A percentile compares a stretch with the other conserved stretches of the same genome.
phyloP scores from a whole-genome alignment of 805 yeast genomes.

The Wickerhamiella hasegawae region DNA sequence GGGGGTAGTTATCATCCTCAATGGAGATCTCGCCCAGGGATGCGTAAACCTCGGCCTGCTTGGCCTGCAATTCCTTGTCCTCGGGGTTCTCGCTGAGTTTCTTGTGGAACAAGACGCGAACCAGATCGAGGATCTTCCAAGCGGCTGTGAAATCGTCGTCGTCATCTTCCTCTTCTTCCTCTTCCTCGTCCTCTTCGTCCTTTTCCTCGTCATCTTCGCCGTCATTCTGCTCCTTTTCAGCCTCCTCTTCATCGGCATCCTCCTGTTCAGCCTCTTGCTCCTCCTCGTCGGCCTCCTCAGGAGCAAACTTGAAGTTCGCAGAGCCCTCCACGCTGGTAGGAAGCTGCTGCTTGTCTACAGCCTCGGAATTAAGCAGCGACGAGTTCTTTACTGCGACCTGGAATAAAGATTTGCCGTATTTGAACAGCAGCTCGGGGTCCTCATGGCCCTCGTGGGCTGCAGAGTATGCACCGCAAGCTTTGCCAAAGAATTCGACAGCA shows the following conservation, averaged over 20 bases:
- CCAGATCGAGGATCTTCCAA: conserved; percentile 69
- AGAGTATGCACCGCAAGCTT: conserved; percentile 48
- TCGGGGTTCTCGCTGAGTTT: conserved; percentile 23
- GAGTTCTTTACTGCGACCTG: conserved; percentile 59
- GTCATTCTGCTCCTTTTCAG: conserved; percentile 7
- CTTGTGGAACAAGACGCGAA: conserved; percentile 48
- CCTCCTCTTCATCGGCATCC: conserved; percentile 10
- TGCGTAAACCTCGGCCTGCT: conserved; percentile 54
- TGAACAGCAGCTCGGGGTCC: conserved; percentile 50
- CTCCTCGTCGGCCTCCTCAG: conserved; percentile 8
- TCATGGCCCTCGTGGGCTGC: conserved; percentile 41
- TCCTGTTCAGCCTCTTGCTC: conserved; percentile 18
- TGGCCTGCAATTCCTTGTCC: conserved; percentile 23
- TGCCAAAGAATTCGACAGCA: conserved; percentile 58
- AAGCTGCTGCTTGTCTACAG: conserved; percentile 13
- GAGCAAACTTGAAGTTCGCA: conserved; percentile 1
- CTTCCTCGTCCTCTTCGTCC: conserved; percentile 17
- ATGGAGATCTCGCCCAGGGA: conserved; percentile 78
- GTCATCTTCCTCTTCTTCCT: conserved; percentile 21
- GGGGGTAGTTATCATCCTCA: conserved; percentile 68
- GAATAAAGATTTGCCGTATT: conserved; percentile 70
- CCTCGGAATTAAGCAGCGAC: conserved; percentile 53
- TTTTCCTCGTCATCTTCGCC: conserved; percentile 12
- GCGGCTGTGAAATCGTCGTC: conserved; percentile 67
- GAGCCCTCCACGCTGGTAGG: background rate